phyloP scores from a whole-genome alignment of 1,284 basidiomycete genomes.

The Trichosporon inkin region DNA sequence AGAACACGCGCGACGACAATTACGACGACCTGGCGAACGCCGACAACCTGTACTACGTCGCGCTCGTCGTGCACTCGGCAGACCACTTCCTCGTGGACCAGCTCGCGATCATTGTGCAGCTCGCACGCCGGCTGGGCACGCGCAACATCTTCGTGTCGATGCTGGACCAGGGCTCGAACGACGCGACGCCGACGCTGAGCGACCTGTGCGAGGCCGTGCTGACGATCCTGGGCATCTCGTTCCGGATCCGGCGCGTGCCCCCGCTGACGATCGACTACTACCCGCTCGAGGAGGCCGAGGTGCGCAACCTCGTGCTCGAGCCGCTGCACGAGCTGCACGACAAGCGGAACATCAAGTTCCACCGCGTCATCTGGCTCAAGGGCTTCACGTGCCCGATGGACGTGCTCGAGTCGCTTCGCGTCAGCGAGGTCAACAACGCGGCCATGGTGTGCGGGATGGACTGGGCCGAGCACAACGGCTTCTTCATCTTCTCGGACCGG shows the following conservation, averaged over 20 bases:
- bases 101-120: constrained; percentile 88
- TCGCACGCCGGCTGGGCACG: constrained; percentile 79
- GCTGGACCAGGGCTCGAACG: constrained; percentile 87
- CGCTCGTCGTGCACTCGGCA: constrained; percentile 88
- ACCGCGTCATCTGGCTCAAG: constrained; percentile 89
- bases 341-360: constrained; percentile 73
- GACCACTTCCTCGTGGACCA: constrained; percentile 97
- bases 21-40: constrained; percentile 79
- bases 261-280: constrained; percentile 92
- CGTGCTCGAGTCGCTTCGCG: constrained; percentile 85
- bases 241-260: constrained; percentile 77
- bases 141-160: constrained; percentile 89
- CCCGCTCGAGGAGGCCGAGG: constrained; percentile 85
- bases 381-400: constrained; percentile 96
- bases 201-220: constrained; percentile 90
- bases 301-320: constrained; percentile 82
- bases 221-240: constrained; percentile 82
- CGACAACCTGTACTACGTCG: constrained; percentile 85
- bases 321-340: constrained; percentile 77
- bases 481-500: constrained; percentile 93
- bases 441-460: constrained; percentile 98
- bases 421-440: constrained; percentile 80
- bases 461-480: constrained; percentile 92
- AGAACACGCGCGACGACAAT: constrained; percentile 73
- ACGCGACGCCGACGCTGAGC: constrained; percentile 84